phyloP scores from a whole-genome alignment of 1,284 basidiomycete species.

The Marasmius fiardii region DNA sequence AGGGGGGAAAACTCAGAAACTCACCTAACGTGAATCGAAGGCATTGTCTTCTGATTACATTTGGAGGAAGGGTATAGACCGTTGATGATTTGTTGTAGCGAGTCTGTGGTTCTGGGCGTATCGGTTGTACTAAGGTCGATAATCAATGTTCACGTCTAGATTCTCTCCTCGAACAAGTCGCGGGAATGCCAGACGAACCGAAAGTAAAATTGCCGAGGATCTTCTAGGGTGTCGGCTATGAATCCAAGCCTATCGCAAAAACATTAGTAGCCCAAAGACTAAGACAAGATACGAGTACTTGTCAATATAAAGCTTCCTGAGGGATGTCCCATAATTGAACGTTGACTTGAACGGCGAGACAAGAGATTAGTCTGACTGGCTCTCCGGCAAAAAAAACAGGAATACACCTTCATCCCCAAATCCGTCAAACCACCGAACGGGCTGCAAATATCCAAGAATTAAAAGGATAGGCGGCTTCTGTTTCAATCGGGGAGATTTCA shows the following conservation, averaged over 20 bases:
- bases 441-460: conserved; percentile 30
- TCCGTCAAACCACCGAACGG: conserved; percentile 81
- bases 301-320: conserved; percentile 70
- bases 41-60: conserved; percentile 41
- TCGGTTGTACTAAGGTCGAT: conserved; percentile 49
- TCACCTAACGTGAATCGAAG: conserved; percentile 57
- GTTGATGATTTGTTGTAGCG: conserved; percentile 69
- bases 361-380: conserved; percentile 2
- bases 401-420: conserved; percentile 59
- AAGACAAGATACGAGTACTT: conserved; percentile 34
- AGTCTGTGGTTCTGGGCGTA: conserved; percentile 75
- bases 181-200: conserved; percentile 37
- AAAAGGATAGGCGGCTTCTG: conserved; percentile 3
- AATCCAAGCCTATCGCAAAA: conserved; percentile 52
- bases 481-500: conserved; percentile 4
- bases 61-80: conserved; percentile 65
- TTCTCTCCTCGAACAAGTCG: conserved; percentile 30
- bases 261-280: background rate
- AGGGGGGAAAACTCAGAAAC: conserved; percentile 5
- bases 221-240: conserved; percentile 51
- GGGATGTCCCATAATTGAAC: conserved; percentile 55
- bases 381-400: background rate
- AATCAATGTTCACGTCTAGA: conserved; percentile 47
- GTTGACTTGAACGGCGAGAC: conserved; percentile 49
- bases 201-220: conserved; percentile 57